These are phyloP conservation scores for Artemisia annua DNA, from an alignment of 129 eudicot genomes.

Conservation along the genomic window DNA sequence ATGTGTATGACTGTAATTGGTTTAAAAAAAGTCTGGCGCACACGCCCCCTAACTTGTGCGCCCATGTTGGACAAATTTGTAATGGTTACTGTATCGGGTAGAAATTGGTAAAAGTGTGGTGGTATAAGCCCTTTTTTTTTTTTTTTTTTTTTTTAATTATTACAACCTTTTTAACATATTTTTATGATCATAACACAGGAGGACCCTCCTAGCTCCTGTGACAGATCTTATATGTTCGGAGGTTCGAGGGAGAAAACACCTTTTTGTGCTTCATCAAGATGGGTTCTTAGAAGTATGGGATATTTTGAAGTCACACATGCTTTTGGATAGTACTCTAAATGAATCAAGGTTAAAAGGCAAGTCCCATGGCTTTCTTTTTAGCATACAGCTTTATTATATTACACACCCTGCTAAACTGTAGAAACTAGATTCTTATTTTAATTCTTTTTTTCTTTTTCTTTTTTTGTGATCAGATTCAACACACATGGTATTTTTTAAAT, in stretches of 20 bases:
- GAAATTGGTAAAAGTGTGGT: too few species aligned
- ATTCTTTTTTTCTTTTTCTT: too few species aligned
- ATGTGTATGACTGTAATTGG: too few species aligned
- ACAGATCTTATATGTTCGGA: constrained; percentile 54
- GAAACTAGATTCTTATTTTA: too few species aligned
- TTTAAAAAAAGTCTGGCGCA: too few species aligned
- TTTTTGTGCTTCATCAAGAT: constrained; percentile 84
- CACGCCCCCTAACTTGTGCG: too few species aligned
- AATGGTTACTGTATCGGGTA: too few species aligned
- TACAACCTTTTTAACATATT: constrained; percentile 18
- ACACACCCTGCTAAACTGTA: too few species aligned
- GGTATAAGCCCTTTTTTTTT: too few species aligned
- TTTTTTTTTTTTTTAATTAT: background rate
- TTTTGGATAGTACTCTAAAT: constrained; percentile 55
- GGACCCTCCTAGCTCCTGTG: constrained; percentile 58
- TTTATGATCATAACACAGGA: constrained; percentile 43
- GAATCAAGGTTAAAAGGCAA: constrained; percentile 53
- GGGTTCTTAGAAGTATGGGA: constrained; percentile 85
- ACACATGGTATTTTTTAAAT: too few species aligned
- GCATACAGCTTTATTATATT: background rate
- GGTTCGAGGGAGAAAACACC: constrained; percentile 56
- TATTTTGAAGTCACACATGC: constrained; percentile 48
- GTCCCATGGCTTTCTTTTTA: constrained; percentile 15
- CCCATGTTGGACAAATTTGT: too few species aligned
- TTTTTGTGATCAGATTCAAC: too few species aligned